Base-by-base conservation (phyloP, 331 rosid genomes). In the Phaseolus coccineus region DNA sequence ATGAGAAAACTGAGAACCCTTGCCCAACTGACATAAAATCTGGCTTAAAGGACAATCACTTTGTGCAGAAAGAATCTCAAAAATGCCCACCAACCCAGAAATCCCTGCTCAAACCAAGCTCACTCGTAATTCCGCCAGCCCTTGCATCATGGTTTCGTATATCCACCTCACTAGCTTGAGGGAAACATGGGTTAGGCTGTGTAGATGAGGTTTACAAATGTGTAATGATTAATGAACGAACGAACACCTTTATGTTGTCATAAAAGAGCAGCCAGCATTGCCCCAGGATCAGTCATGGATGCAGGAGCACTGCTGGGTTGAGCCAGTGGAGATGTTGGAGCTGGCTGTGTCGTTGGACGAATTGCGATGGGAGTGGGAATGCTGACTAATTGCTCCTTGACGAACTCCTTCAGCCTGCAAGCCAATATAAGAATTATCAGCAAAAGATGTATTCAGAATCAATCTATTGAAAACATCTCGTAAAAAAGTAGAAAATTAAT, bases 191-290 rank as follows among this genome's bases (percentile, higher is more conserved):
- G 79, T 64, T 61, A 75, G 88, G 89, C 81, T 84, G 91, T 86
- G 82, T 85, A 88, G 87, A 86, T 87, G 94, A 90, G 86, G 91
- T 89, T 88, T 88, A 85, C 86, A 82, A 68, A 81, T 83, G 86
- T 90, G 87, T 76, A 70, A 40, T 53, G 61, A 80, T n/a, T 81
- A 81, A 74, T 77, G 87, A 82, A 85, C 85, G 86, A 84, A 86
- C 86, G 86, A 84, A 86, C 86, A 72, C 74, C 73, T 83, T 79
- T 28, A 58, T 30, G 63, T 63, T 76, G 75, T 93, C 91, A 96
- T 85, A 96, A 87, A 80, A 96, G 88, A 76, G 98, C 98, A 8
- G 99, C 99, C 78, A 96, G 90, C 89, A 89, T 69, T 19, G 99
- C 98, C 77, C 99, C 99, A 0, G 99, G 99, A 77, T 93, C 99